These are phyloP conservation scores for Coprinellus aureogranulatus DNA, from an alignment of 768 basidiomycete genomes.

Conservation along the genomic window DNA sequence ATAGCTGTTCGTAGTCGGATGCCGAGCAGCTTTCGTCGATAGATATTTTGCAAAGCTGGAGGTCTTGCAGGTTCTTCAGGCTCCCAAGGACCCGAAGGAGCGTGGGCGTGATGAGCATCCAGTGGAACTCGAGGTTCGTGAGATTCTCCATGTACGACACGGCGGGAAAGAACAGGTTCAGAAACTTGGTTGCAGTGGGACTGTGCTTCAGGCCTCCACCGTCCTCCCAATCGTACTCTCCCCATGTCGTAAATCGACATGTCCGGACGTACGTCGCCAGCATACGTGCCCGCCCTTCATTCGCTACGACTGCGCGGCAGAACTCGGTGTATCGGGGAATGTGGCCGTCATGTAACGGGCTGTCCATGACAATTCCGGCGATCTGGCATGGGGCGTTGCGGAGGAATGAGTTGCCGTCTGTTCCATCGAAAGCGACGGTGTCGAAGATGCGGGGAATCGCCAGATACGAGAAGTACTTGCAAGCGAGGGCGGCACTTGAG, in stretches of 20 bases:
- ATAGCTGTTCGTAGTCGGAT: background rate
- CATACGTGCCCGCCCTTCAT: background rate
- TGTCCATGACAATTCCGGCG: no score
- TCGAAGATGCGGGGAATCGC: conserved; percentile 41
- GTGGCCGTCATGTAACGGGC: background rate
- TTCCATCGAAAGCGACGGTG: conserved; percentile 23
- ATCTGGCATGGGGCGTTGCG: background rate
- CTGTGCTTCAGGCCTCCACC: background rate
- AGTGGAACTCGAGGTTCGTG: background rate
- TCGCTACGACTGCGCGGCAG: background rate
- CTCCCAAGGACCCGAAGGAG: background rate
- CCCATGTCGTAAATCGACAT: background rate
- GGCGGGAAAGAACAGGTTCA: background rate
- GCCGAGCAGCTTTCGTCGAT: background rate
- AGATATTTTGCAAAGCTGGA: background rate
- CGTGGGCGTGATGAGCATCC: background rate
- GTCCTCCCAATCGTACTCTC: background rate
- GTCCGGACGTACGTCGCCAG: background rate
- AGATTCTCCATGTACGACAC: background rate
- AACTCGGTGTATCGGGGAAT: background rate
- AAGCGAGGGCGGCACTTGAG: conserved; percentile 36
- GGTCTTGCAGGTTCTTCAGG: background rate
- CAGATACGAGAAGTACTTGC: conserved; percentile 40
- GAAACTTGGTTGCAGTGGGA: background rate
- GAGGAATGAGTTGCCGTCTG: background rate